Evolutionary conservation across 352 stramenopile genomes (phyloP).

Genomic region (Pythium sukuiense): DNA sequence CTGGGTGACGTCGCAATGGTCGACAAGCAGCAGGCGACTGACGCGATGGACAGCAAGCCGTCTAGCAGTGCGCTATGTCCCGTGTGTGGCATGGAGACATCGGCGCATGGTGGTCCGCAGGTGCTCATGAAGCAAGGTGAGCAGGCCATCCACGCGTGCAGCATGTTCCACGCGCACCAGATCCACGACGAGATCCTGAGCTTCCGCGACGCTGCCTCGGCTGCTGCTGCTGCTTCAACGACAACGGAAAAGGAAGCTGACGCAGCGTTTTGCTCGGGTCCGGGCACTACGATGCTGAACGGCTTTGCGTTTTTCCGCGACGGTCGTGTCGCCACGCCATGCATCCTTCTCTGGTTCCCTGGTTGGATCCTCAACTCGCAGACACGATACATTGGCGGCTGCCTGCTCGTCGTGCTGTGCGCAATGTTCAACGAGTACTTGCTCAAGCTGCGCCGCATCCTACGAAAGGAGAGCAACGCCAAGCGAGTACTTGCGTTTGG

Average conservation of each 20-base stretch:
- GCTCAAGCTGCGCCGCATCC: constrained; percentile 58
- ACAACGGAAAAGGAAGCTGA: neutral
- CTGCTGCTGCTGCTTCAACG: neutral
- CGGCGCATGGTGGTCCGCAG: constrained; percentile 39
- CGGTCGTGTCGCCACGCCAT: constrained; percentile 37
- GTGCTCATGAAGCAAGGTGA: constrained; percentile 59
- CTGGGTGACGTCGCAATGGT: constrained; percentile 44
- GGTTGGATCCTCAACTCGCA: constrained; percentile 66
- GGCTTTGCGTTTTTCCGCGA: constrained; percentile 50
- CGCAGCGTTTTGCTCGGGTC: constrained; percentile 48
- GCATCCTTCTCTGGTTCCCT: constrained; percentile 73
- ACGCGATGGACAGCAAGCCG: constrained; percentile 1
- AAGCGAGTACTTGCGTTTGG: constrained; percentile 32
- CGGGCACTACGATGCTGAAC: constrained; percentile 77
- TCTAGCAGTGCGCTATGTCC: constrained; percentile 41
- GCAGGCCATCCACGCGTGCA: constrained; percentile 69
- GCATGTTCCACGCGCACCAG: constrained; percentile 64
- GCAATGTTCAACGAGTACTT: constrained; percentile 78
- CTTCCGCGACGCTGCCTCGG: constrained; percentile 28
- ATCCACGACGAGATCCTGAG: constrained; percentile 52
- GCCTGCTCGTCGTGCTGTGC: constrained; percentile 48
- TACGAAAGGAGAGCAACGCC: constrained; percentile 62
- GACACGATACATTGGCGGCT: constrained; percentile 51
- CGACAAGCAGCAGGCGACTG: constrained; percentile 1
- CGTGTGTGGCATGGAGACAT: constrained; percentile 72